Evolutionary conservation across 208 protist genomes (phyloP), one percentile per base, ranked within the genome.

Genomic region (Phytomonas serpens): DNA sequence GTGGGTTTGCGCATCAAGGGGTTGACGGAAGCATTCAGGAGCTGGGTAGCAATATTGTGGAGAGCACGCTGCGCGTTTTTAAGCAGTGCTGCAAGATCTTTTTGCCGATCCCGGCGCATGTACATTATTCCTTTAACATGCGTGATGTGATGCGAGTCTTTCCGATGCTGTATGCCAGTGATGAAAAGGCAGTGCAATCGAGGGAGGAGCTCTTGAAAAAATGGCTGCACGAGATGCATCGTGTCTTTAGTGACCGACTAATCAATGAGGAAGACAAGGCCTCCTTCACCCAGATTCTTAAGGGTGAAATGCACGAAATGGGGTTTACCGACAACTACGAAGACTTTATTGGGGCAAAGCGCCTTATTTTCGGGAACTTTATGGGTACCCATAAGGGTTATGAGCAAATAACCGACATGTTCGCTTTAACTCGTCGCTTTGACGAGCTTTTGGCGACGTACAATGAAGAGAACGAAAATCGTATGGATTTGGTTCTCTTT

Each of bases 41-140:
- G 9, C 68, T 87, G 64, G 69, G 84, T 4, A 51, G 64, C 30
- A 42, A 83, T 2, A 76, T 99, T 34, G 89, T 99, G 6, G 83
- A 93, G 27, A 85, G 88, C 23, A 98, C 98, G 19, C 81, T 99
- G 52, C 76, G 85, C 9, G 69, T 99, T 13, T 99, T 99, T 81
- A 79, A 92, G 47, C 84, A 84, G 40, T 95, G 97, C 77, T 74
- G 75, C 34, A 94, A 92, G 70, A 74, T 83, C 27, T 95, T 99
- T 47, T 74, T 99, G 27, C 98, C 98, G 30, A 99, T 97, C 5
- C 98, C 98, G 16, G 88, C 95, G 9, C 98, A 99, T 73, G 95
- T 98, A 38, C 98, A 99, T 78, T 99, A 99, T 82, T 98, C 97
- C 9, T 99, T 99, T 86, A 99, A 99, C 86, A 89, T 99, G 86